Evolutionary conservation across 208 protist species (phyloP).

Genomic region (Crithidia sp.): DNA sequence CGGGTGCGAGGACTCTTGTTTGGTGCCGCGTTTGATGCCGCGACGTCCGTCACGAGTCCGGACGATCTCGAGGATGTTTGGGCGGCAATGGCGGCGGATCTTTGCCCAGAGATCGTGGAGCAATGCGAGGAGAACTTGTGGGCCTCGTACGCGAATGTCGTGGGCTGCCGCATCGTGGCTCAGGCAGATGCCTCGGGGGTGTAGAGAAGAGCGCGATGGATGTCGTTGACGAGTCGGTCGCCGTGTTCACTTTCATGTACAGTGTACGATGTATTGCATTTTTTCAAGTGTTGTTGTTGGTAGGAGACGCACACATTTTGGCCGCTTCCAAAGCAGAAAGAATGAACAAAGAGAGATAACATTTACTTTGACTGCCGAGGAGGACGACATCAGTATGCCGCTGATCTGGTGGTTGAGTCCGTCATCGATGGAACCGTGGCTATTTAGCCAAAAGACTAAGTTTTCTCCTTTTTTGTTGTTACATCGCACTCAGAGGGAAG

Average conservation of each 20-base stretch:
- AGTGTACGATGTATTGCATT: too few species aligned
- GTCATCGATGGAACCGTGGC: too few species aligned
- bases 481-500: too few species aligned
- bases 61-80: constrained; percentile 30
- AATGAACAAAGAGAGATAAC: too few species aligned
- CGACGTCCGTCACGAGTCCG: constrained; percentile 14
- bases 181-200: background rate
- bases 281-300: too few species aligned
- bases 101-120: constrained; percentile 68
- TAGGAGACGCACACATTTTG: too few species aligned
- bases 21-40: constrained; percentile 73
- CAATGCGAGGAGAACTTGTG: constrained; percentile 78
- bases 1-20: constrained; percentile 63
- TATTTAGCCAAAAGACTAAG: too few species aligned
- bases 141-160: constrained; percentile 67
- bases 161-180: constrained; percentile 37
- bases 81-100: constrained; percentile 6
- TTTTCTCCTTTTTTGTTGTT: too few species aligned
- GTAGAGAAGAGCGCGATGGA: background rate
- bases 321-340: too few species aligned
- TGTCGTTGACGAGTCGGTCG: background rate
- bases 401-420: too few species aligned
- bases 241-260: background rate
- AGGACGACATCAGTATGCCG: too few species aligned
- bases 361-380: too few species aligned